Evolutionary conservation across 148 eudicot genomes (phyloP), one percentile per base, ranked within the genome.

Genomic region (Amaranthus cruentus): DNA sequence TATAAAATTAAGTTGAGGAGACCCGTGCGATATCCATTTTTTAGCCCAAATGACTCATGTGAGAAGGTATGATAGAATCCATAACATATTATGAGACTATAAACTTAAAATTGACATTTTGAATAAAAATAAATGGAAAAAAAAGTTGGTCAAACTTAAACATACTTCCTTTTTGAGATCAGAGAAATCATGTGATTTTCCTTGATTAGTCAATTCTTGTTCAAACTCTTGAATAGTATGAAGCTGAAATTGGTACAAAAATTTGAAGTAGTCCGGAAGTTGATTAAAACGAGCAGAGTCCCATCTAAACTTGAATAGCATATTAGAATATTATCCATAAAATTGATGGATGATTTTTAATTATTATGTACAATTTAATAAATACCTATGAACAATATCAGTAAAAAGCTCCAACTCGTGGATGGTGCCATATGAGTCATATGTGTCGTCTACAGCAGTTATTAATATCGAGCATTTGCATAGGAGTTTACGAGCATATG

Each of bases 321-420:
- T 28, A 28, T 28, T 28, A 28, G 38, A 28, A 0, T 28, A 28
- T 28, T 28, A 28, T 28, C 38, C 38, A 28, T 28, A 28, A 28
- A 28, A 28, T 28, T 28, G 38, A 28, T 28, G 38, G 38, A 28
- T 28, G 0, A 28, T 28, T 28, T 28, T 28, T 28, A 28, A 28
- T 28, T 28, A 28, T 28, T 28, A 28, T 28, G 38, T 28, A 28
- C 2, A 28, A 28, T 28, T 28, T 28, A 28, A 2, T 28, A 28
- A 28, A 28, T 28, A 28, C 38, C 38, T 28, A 28, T 51, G 46
- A 21, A 67, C 0, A 15, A 56, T 56, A 15, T 67, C 43, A 5
- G 56, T 67, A 44, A 67, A 67, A 44, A 51, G 70, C 28, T 68
- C 46, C 10, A 68, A 21, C 46, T 68, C 71, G 11, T 55, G 4